These are phyloP conservation scores for Toxicodendron radicans DNA, from an alignment of 345 rosid species.

Conservation along the genomic window DNA sequence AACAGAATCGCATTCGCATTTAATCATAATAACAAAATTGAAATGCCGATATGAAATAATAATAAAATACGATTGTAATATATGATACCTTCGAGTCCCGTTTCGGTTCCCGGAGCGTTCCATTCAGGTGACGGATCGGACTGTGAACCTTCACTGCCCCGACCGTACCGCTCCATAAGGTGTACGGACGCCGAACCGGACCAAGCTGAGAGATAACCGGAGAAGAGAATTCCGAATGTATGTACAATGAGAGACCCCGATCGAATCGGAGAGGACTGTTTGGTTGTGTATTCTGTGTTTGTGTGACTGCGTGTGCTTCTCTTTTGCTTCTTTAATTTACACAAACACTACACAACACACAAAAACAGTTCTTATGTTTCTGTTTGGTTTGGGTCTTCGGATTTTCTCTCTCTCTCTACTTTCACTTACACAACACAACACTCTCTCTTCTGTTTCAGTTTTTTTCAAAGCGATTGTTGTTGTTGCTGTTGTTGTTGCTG, in stretches of 20 bases:
- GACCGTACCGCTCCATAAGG: conserved; percentile 66
- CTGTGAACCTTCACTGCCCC: conserved; percentile 51
- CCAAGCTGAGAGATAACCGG: conserved; percentile 15
- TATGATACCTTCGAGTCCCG: conserved; percentile 65
- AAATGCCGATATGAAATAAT: conserved; percentile 23
- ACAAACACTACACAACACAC: conserved; percentile 9
- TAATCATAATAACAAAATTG: conserved; percentile 9
- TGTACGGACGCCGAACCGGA: conserved; percentile 21
- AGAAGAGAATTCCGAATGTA: conserved; percentile 6
- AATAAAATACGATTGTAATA: not conserved
- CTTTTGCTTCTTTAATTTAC: conserved; percentile 25
- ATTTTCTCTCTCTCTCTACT: conserved; percentile 21
- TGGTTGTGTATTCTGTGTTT: not conserved
- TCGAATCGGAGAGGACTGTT: conserved; percentile 38
- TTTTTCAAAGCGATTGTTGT: conserved; percentile 32
- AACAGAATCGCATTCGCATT: conserved; percentile 20
- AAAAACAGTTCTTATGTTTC: conserved; percentile 11
- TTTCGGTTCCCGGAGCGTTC: conserved; percentile 54
- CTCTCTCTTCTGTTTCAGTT: conserved; percentile 22
- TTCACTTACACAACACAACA: conserved; percentile 3
- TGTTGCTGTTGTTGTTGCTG: not conserved
- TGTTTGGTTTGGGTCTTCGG: conserved; percentile 2
- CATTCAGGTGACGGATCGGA: conserved; percentile 76
- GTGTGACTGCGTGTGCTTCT: not conserved
- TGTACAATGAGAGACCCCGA: conserved; percentile 44